Base-by-base conservation (phyloP, 1,284 basidiomycete species). In the Ceratobasidium sp. region DNA sequence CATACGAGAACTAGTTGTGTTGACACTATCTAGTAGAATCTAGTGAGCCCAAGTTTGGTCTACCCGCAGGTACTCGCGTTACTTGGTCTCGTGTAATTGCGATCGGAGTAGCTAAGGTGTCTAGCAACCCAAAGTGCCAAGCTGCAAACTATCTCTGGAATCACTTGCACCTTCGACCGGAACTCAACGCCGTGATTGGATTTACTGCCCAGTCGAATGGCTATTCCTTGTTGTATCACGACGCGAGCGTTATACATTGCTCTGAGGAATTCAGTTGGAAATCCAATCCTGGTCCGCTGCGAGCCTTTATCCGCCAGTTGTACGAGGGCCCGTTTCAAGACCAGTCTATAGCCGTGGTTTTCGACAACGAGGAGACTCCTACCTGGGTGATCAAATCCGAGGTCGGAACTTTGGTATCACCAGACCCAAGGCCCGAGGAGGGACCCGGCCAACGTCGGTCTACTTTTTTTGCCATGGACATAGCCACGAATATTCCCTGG, bases 371-470 rank as follows among this genome's bases (percentile, higher is more conserved):
- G 4, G 11, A 11, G 11, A 41, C 36, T 41, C 14, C 24, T 19
- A n/a, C 19, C 15, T 53, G 27, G 7, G 50, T n/a, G n/a, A 22
- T n/a, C 19, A 22, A 9, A n/a, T n/a, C 22, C 19, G 50, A n/a
- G 22, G 11, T 8, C 1, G n/a, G 7, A 2, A n/a, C 9, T 9
- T 29, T 54, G 5, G 24, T 54, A 3, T 54, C 53, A 24, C 24
- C 6, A 14, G 8, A 2, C 29, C 14, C 5, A 3, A 19, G 53
- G 1, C 24, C 53, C 5, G 53, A 54, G 14, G n/a, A 19, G 2
- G 53, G 53, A 14, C 53, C 53, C 24, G 53, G 53, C 53, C 53
- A 54, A 24, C 53, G 53, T 19, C 53, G 53, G 53, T 54, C 27
- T 29, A 54, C 27, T 6, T 7, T 24, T 6, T 17, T 57, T 2